Percentiles rank a stretch among this genome's conserved stretches.
Conservation (phyloP, 257 asterid genomes). For the Solanum ossicruentum region DNA sequence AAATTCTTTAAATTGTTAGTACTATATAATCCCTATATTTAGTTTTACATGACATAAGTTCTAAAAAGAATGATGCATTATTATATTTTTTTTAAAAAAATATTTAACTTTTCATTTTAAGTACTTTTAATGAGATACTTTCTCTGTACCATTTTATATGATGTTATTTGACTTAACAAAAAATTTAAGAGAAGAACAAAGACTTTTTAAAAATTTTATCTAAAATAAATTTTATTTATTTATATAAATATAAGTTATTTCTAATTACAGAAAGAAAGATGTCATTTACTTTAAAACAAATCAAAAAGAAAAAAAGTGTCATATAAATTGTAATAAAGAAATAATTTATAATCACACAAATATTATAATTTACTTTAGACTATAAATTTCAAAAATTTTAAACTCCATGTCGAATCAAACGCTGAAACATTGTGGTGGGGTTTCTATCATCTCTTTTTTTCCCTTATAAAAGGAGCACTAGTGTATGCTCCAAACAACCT, state of each 20-base stretch:
- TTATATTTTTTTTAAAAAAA: neutral
- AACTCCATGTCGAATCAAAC: accelerated
- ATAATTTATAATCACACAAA: neutral
- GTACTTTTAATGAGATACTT: neutral
- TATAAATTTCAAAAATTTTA: neutral
- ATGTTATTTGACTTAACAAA: too few relatives aligned
- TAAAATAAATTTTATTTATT: too few relatives aligned
- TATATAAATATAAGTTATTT: too few relatives aligned
- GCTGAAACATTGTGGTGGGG: neutral
- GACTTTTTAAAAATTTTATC: too few relatives aligned
- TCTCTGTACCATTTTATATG: too few relatives aligned
- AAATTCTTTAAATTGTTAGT: neutral
- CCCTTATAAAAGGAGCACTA: neutral
- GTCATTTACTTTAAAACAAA: too few relatives aligned
- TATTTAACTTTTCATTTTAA: neutral
- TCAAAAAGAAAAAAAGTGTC: too few relatives aligned
- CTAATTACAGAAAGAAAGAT: too few relatives aligned
- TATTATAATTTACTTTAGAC: neutral
- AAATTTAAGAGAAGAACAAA: too few relatives aligned
- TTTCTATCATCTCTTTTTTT: neutral
- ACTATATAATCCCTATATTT: too few relatives aligned
- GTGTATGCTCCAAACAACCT: neutral
- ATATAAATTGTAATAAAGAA: too few relatives aligned
- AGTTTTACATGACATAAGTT: neutral
- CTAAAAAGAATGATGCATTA: neutral